Conservation (phyloP, 2,329 filamentous ascomycete species). For the Phoma sp. region DNA sequence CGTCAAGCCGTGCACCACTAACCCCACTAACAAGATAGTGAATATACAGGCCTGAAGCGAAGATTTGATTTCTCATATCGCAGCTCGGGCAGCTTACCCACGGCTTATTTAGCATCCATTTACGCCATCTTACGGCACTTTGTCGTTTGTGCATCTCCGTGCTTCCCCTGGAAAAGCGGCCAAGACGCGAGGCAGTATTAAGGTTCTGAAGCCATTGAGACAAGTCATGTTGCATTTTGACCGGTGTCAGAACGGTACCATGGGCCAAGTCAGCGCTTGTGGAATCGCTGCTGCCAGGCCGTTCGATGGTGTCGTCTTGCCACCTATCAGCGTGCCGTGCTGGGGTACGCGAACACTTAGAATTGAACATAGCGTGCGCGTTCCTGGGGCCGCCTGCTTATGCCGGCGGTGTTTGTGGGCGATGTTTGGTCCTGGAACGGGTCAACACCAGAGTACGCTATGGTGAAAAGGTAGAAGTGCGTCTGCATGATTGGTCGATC, state of each 20-base stretch:
- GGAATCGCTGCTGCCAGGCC: not conserved
- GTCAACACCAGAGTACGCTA: not conserved
- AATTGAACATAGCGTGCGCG: constrained; percentile 2
- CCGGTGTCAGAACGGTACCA: constrained; percentile 12
- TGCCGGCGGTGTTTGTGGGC: constrained; percentile 11
- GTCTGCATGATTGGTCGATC: not conserved
- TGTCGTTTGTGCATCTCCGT: not conserved
- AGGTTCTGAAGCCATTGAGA: constrained; percentile 3
- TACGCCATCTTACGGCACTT: not conserved
- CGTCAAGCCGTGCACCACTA: not conserved
- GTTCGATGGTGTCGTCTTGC: not conserved
- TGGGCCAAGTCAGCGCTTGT: constrained; percentile 14
- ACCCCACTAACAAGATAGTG: not conserved
- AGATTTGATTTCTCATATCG: not conserved
- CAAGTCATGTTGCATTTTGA: not conserved
- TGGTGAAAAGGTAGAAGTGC: not conserved
- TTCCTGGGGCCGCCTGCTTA: constrained; percentile 11
- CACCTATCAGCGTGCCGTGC: not conserved
- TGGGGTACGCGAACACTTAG: not conserved
- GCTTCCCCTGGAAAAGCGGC: not conserved
- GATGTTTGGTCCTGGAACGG: not conserved
- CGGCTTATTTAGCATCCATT: not conserved
- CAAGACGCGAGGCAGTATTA: constrained; percentile 10
- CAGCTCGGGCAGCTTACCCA: not conserved
- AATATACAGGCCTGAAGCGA: constrained; percentile 4